These are phyloP conservation scores for Auriculariales sp. DNA, from an alignment of 768 basidiomycete genomes.

Conservation along the genomic window DNA sequence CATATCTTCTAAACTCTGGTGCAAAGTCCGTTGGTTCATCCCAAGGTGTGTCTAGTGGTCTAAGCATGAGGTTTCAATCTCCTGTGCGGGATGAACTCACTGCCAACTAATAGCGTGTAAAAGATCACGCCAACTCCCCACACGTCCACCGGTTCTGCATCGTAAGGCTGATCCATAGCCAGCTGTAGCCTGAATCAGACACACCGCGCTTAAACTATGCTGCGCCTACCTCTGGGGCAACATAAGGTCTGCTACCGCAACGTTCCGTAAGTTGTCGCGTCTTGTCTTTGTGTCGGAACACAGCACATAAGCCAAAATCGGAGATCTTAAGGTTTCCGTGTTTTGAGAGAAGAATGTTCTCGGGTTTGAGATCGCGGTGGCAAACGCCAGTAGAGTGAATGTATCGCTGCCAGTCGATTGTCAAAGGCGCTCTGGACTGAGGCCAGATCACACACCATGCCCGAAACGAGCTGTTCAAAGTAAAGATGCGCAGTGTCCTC, in stretches of 20 bases:
- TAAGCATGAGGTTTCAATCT: not conserved
- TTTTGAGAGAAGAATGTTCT: conserved; percentile 79
- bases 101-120: conserved; percentile 80
- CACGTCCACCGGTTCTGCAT: conserved; percentile 86
- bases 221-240: conserved; percentile 79
- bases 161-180: conserved; percentile 49
- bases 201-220: no score
- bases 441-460: conserved; percentile 42
- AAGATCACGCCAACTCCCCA: conserved; percentile 95
- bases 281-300: conserved; percentile 75
- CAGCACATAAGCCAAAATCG: conserved; percentile 88
- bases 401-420: conserved; percentile 39
- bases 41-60: conserved; percentile 83
- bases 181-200: conserved; percentile 44
- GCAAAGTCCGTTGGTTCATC: conserved; percentile 72
- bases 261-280: conserved; percentile 63
- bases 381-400: conserved; percentile 84
- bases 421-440: not conserved
- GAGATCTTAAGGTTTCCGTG: conserved; percentile 82
- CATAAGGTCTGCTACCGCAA: conserved; percentile 88
- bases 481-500: conserved; percentile 84
- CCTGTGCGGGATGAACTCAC: conserved; percentile 28
- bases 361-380: conserved; percentile 94
- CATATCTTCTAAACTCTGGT: conserved; percentile 66
- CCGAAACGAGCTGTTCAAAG: conserved; percentile 72